Evolutionary conservation across 805 yeast species (phyloP), one percentile per base, ranked within the genome.

Genomic region (Ogataea pini): DNA sequence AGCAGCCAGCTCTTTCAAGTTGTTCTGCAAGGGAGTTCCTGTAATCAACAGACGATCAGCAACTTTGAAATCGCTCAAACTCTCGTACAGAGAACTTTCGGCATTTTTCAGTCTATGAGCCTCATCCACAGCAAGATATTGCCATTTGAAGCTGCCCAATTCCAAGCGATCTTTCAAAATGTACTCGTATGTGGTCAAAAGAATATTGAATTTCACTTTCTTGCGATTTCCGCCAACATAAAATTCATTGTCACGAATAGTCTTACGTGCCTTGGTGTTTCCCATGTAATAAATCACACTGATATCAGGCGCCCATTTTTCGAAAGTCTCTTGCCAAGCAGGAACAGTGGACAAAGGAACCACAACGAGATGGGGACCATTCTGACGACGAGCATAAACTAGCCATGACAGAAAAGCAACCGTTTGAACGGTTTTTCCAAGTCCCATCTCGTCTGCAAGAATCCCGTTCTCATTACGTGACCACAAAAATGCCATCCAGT

Each of bases 401-500:
- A 94, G 77, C 98, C 99, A 94, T 39, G 96, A 86, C 54, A 94
- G 73, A 62, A 94, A 94, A 2, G 96, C 79, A 12, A 94, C 96
- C 0, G 98, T 94, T 69, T 94, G 99, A 13, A 94, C 97, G 8
- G 99, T 94, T 64, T 94, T 94, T 54, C 99, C 99, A 46, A 94
- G 77, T 47, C 99, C 99, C 99, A 94, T 94, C 68, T 94, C 99
- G 72, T 94, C 99, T 4, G 99, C 99, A 36, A 94, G 72, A 43
- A 94, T 94, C 47, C 99, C 98, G 67, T 94, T 94, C 71, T 94
- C 97, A 68, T 92, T 89, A 61, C 97, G 80, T 3, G 96, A 89
- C 99, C 99, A 94, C 52, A 94, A 72, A 65, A 92, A 94, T 0
- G 99, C 99, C 99, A 94, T 94, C 99, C 99, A 94, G 69, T 94